Percentiles rank a stretch among this genome's conserved stretches.
These are phyloP conservation scores for Mikania micrantha DNA, from an alignment of 129 eudicot genomes.

Conservation along the genomic window DNA sequence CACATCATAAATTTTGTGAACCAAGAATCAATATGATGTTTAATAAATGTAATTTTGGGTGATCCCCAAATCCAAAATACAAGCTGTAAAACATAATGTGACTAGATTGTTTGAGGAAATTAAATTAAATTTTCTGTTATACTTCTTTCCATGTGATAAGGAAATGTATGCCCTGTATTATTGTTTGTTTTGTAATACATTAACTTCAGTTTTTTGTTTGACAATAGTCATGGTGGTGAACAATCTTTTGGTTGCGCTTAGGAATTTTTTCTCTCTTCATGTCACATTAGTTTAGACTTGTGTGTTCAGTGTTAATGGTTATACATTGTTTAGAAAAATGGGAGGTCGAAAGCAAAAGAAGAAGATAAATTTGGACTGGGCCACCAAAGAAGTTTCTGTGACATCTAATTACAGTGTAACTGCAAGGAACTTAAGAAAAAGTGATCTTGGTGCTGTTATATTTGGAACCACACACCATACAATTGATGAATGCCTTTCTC, in stretches of 20 bases:
- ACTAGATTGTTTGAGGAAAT: too few species aligned
- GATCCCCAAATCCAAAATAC: too few species aligned
- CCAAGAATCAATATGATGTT: too few species aligned
- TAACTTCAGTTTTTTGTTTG: background rate
- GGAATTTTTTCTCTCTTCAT: background rate
- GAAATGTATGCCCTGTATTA: background rate
- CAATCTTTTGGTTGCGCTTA: background rate
- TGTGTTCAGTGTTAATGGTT: background rate
- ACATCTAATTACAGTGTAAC: conserved; percentile 26
- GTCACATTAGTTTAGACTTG: background rate
- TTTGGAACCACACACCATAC: conserved; percentile 70
- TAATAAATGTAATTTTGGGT: too few species aligned
- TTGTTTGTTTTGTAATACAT: background rate
- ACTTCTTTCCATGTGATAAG: background rate
- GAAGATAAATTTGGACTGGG: background rate
- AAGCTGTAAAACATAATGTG: too few species aligned
- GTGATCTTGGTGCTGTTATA: conserved; percentile 58
- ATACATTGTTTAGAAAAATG: conserved; percentile 31
- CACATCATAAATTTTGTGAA: too few species aligned
- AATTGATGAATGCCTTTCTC: conserved; percentile 44
- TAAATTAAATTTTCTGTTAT: too few species aligned
- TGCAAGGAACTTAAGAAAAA: conserved; percentile 50
- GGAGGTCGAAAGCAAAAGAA: conserved; percentile 36
- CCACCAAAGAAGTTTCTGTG: conserved; percentile 5
- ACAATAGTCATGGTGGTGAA: background rate